A percentile compares a stretch with the other conserved stretches of the same genome.
Conservation (phyloP, 2,329 filamentous ascomycete species). For the Leptodontidium sp. region DNA sequence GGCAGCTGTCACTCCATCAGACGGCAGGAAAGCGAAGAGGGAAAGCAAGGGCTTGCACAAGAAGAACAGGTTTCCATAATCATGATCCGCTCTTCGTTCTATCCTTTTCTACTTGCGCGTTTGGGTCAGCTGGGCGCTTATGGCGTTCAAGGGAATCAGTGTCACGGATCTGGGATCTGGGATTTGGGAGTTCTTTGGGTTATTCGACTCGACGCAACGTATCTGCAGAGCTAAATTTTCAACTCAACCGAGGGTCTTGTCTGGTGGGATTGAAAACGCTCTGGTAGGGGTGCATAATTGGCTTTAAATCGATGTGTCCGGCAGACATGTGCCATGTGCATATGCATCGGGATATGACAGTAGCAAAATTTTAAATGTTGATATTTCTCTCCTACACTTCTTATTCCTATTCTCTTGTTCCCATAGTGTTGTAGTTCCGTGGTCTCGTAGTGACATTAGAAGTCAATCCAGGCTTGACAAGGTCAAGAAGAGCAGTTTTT, state of each 20-base stretch:
- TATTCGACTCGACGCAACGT: neutral
- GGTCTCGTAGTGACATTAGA: too few species aligned
- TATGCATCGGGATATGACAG: neutral
- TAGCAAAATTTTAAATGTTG: conserved; percentile 17
- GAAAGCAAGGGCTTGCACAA: conserved; percentile 35
- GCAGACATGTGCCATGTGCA: neutral
- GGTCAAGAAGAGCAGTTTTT: neutral
- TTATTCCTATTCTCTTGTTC: too few species aligned
- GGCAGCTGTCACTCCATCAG: conserved; percentile 28
- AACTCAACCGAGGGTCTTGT: neutral
- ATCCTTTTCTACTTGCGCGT: neutral
- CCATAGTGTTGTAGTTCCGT: neutral
- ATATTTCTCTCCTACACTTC: neutral
- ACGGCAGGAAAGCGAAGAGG: conserved; percentile 29
- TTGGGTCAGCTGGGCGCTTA: neutral
- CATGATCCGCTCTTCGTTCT: neutral
- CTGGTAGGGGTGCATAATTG: neutral
- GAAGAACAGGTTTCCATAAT: conserved; percentile 28
- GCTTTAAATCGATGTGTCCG: neutral
- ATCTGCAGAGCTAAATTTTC: neutral
- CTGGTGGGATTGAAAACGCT: neutral
- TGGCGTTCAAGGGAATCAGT: conserved; percentile 16
- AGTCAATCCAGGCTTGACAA: neutral
- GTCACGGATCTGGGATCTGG: conserved; percentile 7
- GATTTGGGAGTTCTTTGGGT: conserved; percentile 3